These are phyloP conservation scores for Coniochaeta hoffmannii DNA, from an alignment of 2,329 filamentous ascomycete genomes.

Conservation along the genomic window DNA sequence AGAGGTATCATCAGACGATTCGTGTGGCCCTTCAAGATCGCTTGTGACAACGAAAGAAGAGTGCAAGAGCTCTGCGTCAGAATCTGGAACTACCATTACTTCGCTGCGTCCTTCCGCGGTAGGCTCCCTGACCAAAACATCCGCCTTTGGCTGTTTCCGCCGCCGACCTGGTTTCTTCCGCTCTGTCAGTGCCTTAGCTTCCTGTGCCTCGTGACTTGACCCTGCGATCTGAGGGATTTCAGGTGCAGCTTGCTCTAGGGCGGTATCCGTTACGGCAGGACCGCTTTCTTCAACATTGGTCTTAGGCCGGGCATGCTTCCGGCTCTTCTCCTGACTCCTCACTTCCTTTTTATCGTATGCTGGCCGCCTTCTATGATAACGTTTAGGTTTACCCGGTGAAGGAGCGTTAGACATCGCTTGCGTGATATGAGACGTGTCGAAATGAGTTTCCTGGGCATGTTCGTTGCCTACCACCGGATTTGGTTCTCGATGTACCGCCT, in stretches of 20 bases:
- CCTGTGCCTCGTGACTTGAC: neutral
- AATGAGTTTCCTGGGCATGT: too few species aligned
- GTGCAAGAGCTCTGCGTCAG: neutral
- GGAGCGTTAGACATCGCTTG: too few species aligned
- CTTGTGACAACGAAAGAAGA: neutral
- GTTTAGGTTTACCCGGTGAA: too few species aligned
- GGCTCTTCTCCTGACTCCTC: too few species aligned
- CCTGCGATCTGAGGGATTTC: neutral
- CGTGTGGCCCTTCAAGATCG: neutral
- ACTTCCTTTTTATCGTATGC: too few species aligned
- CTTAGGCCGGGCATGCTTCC: too few species aligned
- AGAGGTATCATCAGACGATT: neutral
- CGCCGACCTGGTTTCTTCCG: neutral
- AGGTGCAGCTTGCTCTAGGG: neutral
- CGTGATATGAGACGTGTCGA: too few species aligned
- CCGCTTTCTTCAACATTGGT: neutral
- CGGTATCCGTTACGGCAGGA: neutral
- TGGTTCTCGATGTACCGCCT: too few species aligned
- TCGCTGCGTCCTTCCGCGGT: neutral
- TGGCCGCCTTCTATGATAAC: too few species aligned
- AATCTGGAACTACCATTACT: neutral
- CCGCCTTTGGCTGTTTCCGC: neutral
- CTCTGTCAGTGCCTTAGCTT: neutral
- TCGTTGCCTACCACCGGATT: too few species aligned
- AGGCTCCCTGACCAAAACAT: neutral